Evolutionary conservation across 2,329 filamentous ascomycete genomes (phyloP).

Genomic region (Westerdykella ornata): DNA sequence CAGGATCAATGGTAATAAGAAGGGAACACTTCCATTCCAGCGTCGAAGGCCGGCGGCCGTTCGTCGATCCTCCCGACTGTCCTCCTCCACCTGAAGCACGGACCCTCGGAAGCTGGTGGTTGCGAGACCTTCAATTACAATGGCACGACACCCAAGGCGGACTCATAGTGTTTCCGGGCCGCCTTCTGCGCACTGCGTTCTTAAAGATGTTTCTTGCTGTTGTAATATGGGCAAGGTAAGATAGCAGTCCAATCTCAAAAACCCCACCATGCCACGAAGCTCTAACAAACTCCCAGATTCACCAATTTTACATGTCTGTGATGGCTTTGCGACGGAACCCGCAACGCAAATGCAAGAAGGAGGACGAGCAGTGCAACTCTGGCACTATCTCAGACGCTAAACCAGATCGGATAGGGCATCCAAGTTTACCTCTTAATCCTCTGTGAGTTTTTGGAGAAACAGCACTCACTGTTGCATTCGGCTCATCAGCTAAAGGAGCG

Average conservation of each 20-base stretch:
- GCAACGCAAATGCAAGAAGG: constrained; percentile 20
- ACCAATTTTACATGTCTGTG: constrained; percentile 19
- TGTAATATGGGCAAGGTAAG: constrained; percentile 22
- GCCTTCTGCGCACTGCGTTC: constrained; percentile 16
- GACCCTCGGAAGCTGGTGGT: constrained; percentile 10
- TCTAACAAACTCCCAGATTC: constrained; percentile 12
- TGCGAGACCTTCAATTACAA: constrained; percentile 11
- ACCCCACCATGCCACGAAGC: neutral
- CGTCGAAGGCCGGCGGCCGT: constrained; percentile 5
- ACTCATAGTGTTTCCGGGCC: constrained; percentile 18
- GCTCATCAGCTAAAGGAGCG: too few relatives aligned
- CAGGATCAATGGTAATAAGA: constrained; percentile 7
- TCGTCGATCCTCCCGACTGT: constrained; percentile 8
- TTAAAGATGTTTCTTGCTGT: constrained; percentile 22
- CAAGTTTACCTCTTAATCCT: too few relatives aligned
- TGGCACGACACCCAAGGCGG: constrained; percentile 20
- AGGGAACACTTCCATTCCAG: constrained; percentile 10
- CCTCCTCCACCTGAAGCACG: constrained; percentile 9
- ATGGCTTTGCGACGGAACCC: constrained; percentile 25
- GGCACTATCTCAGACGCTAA: too few relatives aligned
- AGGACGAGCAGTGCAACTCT: constrained; percentile 5
- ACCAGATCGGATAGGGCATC: too few relatives aligned
- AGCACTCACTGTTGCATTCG: too few relatives aligned
- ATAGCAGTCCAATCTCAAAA: neutral
- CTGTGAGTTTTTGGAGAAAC: too few relatives aligned